Evolutionary conservation across 176 grass and related monocot species (phyloP), one percentile per base, ranked within the genome.

Genomic region (Aegilops umbellulata): DNA sequence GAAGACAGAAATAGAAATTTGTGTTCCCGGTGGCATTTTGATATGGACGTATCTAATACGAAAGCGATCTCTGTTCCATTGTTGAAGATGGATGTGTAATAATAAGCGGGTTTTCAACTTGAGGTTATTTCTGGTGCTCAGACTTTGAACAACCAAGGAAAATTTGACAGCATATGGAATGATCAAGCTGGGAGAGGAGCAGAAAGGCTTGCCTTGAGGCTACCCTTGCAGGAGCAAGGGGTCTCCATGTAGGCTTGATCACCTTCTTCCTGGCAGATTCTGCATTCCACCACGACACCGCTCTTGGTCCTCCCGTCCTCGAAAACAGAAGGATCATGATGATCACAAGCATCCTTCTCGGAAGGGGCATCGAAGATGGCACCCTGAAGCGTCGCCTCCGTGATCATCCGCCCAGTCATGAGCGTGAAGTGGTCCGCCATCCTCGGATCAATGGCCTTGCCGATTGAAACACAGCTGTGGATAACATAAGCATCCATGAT

Each of bases 261-360:
- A 26, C 87, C 93, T 84, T 97, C 95, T 57, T 97, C 91, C 1
- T 93, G 95, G 65, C 95, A 97, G 80, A 97, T 97, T 79, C 95
- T 86, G 80, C 95, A 97, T 57, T 93, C 92, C 22, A 87, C 92
- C 80, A 82, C 29, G 46, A 90, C 84, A 8, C 85, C 84, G 8
- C 38, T 88, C 74, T 47, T 70, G 20, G 36, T 55, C 71, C 11
- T 88, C 27, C 24, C 64, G 26, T 85, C 77, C n/a, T 76, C 80
- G n/a, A 88, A 53, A 32, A 44, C 57, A 29, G 60, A 76, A 14
- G 8, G 34, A 55, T 89, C 87, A 2, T 30, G 26, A 58, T 67
- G 80, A 47, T 67, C 51, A 41, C 63, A 38, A 30, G 24, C 38
- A 3, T 29, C 41, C 60, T 73, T 58, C 14, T 34, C 22, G 46